Evolutionary conservation across 83 land plant genomes (phyloP).

Genomic region (Thuja plicata): DNA sequence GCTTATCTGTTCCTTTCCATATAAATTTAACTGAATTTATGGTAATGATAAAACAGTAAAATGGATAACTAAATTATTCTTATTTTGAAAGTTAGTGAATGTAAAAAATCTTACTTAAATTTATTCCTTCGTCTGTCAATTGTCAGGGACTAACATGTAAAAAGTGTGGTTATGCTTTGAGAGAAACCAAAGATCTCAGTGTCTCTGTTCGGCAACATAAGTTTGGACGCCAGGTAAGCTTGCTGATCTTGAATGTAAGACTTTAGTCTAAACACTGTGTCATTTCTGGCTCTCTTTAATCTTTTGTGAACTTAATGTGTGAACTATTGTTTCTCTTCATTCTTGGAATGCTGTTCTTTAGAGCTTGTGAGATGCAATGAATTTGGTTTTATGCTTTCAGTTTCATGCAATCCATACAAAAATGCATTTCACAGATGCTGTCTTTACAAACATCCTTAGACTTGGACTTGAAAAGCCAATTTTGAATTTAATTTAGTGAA

Average conservation of each 20-base stretch:
- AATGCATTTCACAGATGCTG: neutral
- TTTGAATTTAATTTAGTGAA: neutral
- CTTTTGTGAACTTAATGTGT: neutral
- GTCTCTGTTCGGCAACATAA: constrained; percentile 46
- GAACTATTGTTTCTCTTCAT: neutral
- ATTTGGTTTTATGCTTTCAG: neutral
- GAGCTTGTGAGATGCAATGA: neutral
- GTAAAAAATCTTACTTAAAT: neutral
- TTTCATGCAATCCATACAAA: neutral
- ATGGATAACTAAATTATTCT: neutral
- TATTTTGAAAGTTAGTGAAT: neutral
- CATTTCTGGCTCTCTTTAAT: neutral
- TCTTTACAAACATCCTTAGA: neutral
- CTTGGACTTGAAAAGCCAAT: neutral
- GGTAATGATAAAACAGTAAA: neutral
- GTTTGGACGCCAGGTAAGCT: constrained; percentile 45
- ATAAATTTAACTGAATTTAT: neutral
- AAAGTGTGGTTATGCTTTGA: constrained; percentile 44
- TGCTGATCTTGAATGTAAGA: neutral
- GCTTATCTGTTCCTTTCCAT: neutral
- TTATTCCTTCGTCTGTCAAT: neutral
- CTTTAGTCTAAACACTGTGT: neutral
- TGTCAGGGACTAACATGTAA: constrained; percentile 40
- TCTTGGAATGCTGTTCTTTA: neutral
- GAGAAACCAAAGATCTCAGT: constrained; percentile 48